Conservation (phyloP, 176 grass and related monocot species). For the Oropetium thomaeum region DNA sequence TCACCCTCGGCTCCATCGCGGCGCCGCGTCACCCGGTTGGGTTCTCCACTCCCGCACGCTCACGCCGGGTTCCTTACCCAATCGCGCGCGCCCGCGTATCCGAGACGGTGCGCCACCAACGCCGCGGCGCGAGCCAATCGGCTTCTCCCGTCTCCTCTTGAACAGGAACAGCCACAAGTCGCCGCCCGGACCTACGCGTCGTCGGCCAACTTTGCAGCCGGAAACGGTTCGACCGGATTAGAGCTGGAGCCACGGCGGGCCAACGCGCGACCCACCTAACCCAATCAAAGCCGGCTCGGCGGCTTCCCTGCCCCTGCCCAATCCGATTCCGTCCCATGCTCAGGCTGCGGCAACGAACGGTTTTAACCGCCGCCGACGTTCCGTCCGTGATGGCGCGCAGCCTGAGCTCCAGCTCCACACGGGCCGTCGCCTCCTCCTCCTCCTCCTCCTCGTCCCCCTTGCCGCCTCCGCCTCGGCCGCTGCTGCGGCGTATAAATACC, state of each 20-base stretch:
- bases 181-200: neutral
- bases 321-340: neutral
- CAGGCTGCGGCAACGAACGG: neutral
- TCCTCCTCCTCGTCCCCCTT: neutral
- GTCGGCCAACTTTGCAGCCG: neutral
- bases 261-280: neutral
- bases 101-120: too few species aligned
- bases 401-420: constrained; percentile 11
- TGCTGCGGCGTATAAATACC: constrained; percentile 40
- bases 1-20: neutral
- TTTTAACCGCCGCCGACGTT: constrained; percentile 11
- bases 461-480: neutral
- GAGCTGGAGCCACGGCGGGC: neutral
- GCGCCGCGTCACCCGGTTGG: too few species aligned
- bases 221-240: neutral
- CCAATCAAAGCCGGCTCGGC: neutral
- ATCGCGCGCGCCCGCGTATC: neutral
- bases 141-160: too few species aligned
- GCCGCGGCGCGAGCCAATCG: neutral
- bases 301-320: neutral
- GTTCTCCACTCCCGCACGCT: neutral
- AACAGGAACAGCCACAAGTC: neutral
- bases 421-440: constrained; percentile 9
- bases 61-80: neutral
- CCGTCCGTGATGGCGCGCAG: constrained; percentile 10